Conservation (phyloP, 805 yeast species). For the Metschnikowia lunata region DNA sequence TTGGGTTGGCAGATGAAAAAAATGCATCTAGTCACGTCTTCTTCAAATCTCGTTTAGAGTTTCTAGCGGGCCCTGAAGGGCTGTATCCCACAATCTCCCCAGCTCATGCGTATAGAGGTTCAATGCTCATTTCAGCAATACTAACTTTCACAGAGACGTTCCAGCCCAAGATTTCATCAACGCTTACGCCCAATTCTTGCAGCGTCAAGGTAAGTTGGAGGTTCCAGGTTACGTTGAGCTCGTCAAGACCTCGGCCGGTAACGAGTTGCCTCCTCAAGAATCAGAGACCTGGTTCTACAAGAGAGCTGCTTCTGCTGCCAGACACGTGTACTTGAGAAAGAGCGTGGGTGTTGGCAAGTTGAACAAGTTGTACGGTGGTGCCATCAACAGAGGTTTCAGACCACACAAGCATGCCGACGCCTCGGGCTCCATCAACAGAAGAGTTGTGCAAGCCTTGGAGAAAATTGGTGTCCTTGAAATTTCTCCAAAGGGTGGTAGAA, state of each 20-base stretch:
- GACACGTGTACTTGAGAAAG: constrained; percentile 99
- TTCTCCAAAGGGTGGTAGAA: constrained; percentile 98
- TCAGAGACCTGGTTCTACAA: constrained; percentile 99
- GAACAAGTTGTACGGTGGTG: constrained; percentile 99
- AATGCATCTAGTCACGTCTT: no score
- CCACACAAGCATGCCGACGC: constrained; percentile 99
- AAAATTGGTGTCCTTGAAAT: constrained; percentile 96
- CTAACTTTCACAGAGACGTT: constrained; percentile 82
- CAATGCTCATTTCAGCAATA: constrained; percentile 10
- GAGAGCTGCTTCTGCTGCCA: constrained; percentile 99
- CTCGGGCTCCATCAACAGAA: constrained; percentile 99
- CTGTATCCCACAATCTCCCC: no score
- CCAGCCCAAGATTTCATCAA: constrained; percentile 99
- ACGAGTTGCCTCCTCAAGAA: constrained; percentile 99
- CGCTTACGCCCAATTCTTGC: constrained; percentile 99
- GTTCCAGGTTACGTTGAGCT: constrained; percentile 99
- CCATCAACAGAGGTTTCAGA: constrained; percentile 97
- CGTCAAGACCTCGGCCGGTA: constrained; percentile 98
- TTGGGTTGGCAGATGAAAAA: no score
- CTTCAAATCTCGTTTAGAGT: no score
- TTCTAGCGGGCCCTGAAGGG: no score
- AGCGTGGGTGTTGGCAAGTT: constrained; percentile 98
- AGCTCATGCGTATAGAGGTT: no score
- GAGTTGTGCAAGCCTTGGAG: constrained; percentile 95
- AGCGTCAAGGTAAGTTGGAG: constrained; percentile 99